These are phyloP conservation scores for Discostella stelligera DNA, from an alignment of 352 stramenopile genomes.

Conservation along the genomic window DNA sequence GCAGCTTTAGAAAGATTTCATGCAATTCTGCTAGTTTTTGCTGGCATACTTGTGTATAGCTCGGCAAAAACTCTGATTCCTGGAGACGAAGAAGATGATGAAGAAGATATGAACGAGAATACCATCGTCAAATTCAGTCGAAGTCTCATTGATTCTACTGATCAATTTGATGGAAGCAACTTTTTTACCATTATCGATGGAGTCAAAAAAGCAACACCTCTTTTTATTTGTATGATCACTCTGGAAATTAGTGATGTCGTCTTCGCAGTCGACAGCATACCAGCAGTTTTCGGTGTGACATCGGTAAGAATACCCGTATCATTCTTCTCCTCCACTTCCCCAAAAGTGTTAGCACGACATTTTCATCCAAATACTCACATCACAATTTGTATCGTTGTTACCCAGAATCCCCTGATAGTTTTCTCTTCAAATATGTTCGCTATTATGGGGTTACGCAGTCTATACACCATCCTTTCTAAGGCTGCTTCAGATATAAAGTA, in stretches of 20 bases:
- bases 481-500: slow-evolving; percentile 82
- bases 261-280: slow-evolving; percentile 86
- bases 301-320: slow-evolving; percentile 59
- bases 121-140: slow-evolving; percentile 75
- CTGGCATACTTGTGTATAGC: slow-evolving; percentile 82
- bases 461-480: slow-evolving; percentile 85
- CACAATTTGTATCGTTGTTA: slow-evolving; percentile 10
- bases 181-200: slow-evolving; percentile 83
- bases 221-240: slow-evolving; percentile 85
- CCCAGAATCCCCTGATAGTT: slow-evolving; percentile 84
- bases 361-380: slow-evolving; percentile 12
- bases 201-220: slow-evolving; percentile 79
- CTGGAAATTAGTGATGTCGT: slow-evolving; percentile 87
- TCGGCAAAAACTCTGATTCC: slow-evolving; percentile 76
- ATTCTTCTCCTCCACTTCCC: background rate
- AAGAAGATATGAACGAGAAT: slow-evolving; percentile 75
- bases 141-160: slow-evolving; percentile 73
- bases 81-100: slow-evolving; percentile 61
- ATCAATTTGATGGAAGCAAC: slow-evolving; percentile 81
- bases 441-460: slow-evolving; percentile 81
- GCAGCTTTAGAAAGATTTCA: slow-evolving; percentile 74
- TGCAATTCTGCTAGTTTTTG: slow-evolving; percentile 83
- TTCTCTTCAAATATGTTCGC: slow-evolving; percentile 80
- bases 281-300: slow-evolving; percentile 86
- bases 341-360: background rate